Evolutionary conservation across 148 eudicot genomes (phyloP), one percentile per base, ranked within the genome.

Genomic region (Rhododendron ferrugineum): DNA sequence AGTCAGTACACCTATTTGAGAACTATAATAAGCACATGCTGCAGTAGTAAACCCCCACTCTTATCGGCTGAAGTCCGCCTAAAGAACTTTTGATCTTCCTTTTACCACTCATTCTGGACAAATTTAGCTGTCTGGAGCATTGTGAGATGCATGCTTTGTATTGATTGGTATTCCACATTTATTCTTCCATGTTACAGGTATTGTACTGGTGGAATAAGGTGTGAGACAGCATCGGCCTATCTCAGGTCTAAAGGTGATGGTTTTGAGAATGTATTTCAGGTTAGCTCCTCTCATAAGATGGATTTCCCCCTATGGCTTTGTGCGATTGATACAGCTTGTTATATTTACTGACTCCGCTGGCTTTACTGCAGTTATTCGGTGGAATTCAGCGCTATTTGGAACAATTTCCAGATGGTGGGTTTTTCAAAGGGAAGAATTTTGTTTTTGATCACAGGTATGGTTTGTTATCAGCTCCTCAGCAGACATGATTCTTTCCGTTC

Each of bases 201-300:
- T 90, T 96, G 99, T 86, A 96, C 98, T 4, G 99, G 98, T 84
- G 99, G 99, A 91, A 96, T 96, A 89, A 93, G 99, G 84, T 96
- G 99, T 85, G 99, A 96, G 93, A 96, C 95, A 97, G 99, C 99
- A 85, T 96, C 99, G 82, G 96, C 99, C 78, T 96, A 96, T 89
- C 92, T 96, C 80, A 91, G 91, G 85, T 96, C 99, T 23, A 93
- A 95, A 89, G 99, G 98, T 85, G 92, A 93, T 86, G 99, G 99
- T 80, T 96, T 95, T 91, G 99, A 95, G 88, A 95, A 96, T 90
- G 99, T 96, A 78, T 96, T 90, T 87, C 99, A 96, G 96, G 98
- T 94, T 82, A 80, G 85, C 28, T 83, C 49, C 82, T 85, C 36
- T 66, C 52, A 83, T 18, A 72, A 64, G 36, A 23, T 75, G n/a